phyloP scores from a whole-genome alignment of 805 yeast species.

The Saccharomycopsis schoenii region DNA sequence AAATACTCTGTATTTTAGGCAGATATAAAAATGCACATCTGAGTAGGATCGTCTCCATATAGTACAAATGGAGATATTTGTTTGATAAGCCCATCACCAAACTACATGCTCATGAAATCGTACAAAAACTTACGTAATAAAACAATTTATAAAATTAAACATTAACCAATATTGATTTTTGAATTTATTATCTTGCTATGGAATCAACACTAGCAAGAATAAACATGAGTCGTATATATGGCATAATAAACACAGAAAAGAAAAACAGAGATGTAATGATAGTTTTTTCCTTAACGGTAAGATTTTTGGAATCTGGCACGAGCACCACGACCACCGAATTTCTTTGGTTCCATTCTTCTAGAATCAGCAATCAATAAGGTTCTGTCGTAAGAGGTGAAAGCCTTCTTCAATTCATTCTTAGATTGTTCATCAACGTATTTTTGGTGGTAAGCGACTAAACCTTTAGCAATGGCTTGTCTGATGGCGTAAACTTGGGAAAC shows the following conservation, averaged over 20 bases:
- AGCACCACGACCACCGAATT: constrained; percentile 99
- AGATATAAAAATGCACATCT: no score
- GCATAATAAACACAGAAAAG: constrained; percentile 1
- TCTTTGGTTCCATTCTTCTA: constrained; percentile 99
- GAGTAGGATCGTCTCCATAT: no score
- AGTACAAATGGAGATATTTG: no score
- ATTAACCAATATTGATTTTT: constrained; percentile 1
- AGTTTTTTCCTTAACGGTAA: constrained; percentile 69
- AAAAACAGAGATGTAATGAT: neutral
- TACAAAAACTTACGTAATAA: neutral
- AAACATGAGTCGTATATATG: constrained; percentile 3
- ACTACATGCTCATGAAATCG: no score
- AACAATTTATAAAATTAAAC: neutral
- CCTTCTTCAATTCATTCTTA: constrained; percentile 98
- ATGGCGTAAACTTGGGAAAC: constrained; percentile 99
- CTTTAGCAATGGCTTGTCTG: constrained; percentile 99
- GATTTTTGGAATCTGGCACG: constrained; percentile 99
- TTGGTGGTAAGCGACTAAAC: constrained; percentile 98
- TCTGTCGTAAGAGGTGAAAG: constrained; percentile 96
- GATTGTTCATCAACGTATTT: constrained; percentile 99
- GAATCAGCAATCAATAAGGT: constrained; percentile 98
- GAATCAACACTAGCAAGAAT: neutral
- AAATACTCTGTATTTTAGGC: no score
- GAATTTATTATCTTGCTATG: constrained; percentile 1
- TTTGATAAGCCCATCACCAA: no score